Evolutionary conservation across 768 basidiomycete species (phyloP), one percentile per base, ranked within the genome.

Genomic region (Gymnopilus dilepis): DNA sequence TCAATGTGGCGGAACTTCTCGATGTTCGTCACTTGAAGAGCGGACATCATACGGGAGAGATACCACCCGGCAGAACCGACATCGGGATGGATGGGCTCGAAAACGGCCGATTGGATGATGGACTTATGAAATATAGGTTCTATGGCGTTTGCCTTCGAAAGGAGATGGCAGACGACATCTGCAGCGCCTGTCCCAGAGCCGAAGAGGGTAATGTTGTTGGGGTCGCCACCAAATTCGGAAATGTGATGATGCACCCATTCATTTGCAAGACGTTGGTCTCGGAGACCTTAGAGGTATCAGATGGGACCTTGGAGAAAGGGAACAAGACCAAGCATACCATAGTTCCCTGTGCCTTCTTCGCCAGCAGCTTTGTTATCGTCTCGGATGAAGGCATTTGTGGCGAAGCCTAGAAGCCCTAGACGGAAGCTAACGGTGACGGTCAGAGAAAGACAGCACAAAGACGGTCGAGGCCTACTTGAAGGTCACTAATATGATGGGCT

Each of bases 341-440:
- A 93, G 74, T 93, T 93, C 9, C 91, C 91, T 17, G 86, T 85
- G 17, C 91, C 91, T 57, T 85, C 81, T 40, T 91, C 88, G 24
- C 88, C 88, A 17, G 80, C 83, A 24, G 74, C 72, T 56, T 77
- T 77, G 75, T 91, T 91, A 70, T 92, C 90, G 57, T 89, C 88
- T 40, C 80, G 81, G 54, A 94, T 79, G 45, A 83, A 80, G 31
- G 81, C 78, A 60, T 84, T 85, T 6, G 87, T 88, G n/a, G 89
- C 90, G 59, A 86, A 91, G 22, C 92, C 91, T 67, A 93, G 82
- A 41, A 92, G 73, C 38, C 92, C 92, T 26, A 93, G 75, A 15
- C 91, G 90, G 72, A 88, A 93, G 73, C 91, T 92, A 61, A 8
- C 54, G 30, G 26, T 45, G 59, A 47, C 34, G 53, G 41, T 62